Base-by-base conservation (phyloP, 257 asterid species). In the Pogostemon cablin region DNA sequence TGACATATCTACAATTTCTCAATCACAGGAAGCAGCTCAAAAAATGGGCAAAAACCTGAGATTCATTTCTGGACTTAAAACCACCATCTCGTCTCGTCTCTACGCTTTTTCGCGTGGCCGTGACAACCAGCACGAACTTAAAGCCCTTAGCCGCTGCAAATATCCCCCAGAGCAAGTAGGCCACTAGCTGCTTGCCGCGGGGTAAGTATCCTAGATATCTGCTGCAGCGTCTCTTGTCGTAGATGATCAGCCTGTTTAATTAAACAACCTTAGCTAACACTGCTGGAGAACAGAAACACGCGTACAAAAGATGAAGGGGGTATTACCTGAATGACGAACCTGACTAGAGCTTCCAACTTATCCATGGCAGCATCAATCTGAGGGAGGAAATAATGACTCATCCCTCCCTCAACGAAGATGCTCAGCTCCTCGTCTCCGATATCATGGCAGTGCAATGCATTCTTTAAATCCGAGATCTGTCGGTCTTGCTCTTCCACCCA, bases 401-500 rank as follows among this genome's bases (percentile, higher is more conserved):
- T 78, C 78, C 88, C 92, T 20, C 72, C 69, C 1, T 89, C 89
- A 3, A 93, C 95, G 42, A 81, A 73, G 15, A 69, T 60, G 54
- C 75, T 67, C 42, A 93, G 79, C 59, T 91, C 93, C 50, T 9
- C 62, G 20, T 88, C 97, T 75, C 85, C 83, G 42, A 82, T 67
- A 10, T 80, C 85, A 6, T 53, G 59, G 3, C 90, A 81, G 46
- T 75, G 69, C 79, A 93, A 71, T 69, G 95, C 96, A 48, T 68
- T 86, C 74, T 78, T 83, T 79, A 93, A 59, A 20, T 84, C 88
- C 9, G 78, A 61, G 15, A 80, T 83, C 73, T 81, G 89, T 46
- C 83, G 78, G 42, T 85, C 80, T 63, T 86, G 96, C 57, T 80
- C 90, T 55, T 91, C 96, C 59, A 93, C 90, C 99, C 99, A 93